These are phyloP conservation scores for Cardamine resedifolia DNA, from an alignment of 345 rosid species.

Conservation along the genomic window DNA sequence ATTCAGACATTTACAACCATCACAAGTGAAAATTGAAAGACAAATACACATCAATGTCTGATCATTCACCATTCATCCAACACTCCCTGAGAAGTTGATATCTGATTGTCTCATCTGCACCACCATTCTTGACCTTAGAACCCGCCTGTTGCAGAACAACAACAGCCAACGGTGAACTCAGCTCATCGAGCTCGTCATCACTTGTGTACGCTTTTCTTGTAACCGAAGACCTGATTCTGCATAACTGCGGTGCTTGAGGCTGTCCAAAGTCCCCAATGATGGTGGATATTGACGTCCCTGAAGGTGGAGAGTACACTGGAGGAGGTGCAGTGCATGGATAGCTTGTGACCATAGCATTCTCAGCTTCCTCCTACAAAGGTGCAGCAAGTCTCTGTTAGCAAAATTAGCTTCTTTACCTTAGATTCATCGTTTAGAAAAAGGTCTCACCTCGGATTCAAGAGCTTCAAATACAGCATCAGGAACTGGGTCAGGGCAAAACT, in stretches of 20 bases:
- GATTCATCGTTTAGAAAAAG: background rate
- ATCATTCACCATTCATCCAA: slow-evolving; percentile 64
- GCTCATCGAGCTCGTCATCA: slow-evolving; percentile 88
- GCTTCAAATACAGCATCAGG: slow-evolving; percentile 79
- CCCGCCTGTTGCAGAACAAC: slow-evolving; percentile 42
- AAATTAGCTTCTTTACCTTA: background rate
- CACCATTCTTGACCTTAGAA: slow-evolving; percentile 12
- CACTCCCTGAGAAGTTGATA: slow-evolving; percentile 77
- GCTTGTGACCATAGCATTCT: slow-evolving; percentile 37
- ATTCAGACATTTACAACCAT: slow-evolving; percentile 6
- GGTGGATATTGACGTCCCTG: slow-evolving; percentile 48
- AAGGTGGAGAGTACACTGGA: slow-evolving; percentile 60
- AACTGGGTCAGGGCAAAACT: slow-evolving; percentile 91
- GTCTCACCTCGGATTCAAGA: slow-evolving; percentile 68
- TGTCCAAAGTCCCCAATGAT: slow-evolving; percentile 47
- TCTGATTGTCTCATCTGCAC: slow-evolving; percentile 43
- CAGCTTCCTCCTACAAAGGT: slow-evolving; percentile 34
- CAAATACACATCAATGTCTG: slow-evolving; percentile 5
- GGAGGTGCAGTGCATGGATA: slow-evolving; percentile 65
- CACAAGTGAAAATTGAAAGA: background rate
- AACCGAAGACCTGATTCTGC: slow-evolving; percentile 62
- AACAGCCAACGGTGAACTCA: slow-evolving; percentile 64
- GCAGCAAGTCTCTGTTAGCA: slow-evolving; percentile 18
- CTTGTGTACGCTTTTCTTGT: slow-evolving; percentile 75
- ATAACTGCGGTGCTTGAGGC: slow-evolving; percentile 45